phyloP scores from a whole-genome alignment of 2,329 filamentous ascomycete genomes.

The Cordyceps farinosa region DNA sequence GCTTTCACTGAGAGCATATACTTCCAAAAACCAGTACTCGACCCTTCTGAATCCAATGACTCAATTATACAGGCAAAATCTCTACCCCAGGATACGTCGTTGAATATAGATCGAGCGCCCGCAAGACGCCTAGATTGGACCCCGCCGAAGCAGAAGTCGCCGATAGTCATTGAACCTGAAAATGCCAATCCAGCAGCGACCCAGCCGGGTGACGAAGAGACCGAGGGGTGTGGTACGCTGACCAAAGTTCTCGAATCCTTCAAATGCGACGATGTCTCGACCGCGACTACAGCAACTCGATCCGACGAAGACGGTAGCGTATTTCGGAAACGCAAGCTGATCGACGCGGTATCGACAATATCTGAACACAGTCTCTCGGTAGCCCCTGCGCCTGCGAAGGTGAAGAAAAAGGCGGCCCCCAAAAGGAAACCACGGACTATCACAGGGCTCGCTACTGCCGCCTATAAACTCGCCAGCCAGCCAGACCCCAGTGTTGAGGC shows the following conservation, averaged over 20 bases:
- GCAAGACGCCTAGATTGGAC: conserved; percentile 64
- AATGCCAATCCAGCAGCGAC: conserved; percentile 25
- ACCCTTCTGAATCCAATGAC: neutral
- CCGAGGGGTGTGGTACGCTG: conserved; percentile 35
- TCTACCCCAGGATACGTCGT: conserved; percentile 27
- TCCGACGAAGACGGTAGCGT: conserved; percentile 31
- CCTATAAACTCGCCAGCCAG: conserved; percentile 47
- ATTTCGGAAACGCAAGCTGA: conserved; percentile 54
- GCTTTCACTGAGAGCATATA: neutral
- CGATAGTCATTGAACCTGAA: conserved; percentile 29
- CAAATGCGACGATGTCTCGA: conserved; percentile 31
- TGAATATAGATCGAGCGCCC: conserved; percentile 47
- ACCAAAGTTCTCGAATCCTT: conserved; percentile 42
- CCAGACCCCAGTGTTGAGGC: conserved; percentile 26
- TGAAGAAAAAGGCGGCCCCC: conserved; percentile 50
- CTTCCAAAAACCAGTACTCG: neutral
- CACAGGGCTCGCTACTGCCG: conserved; percentile 71
- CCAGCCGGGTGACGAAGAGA: neutral
- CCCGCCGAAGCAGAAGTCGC: conserved; percentile 48
- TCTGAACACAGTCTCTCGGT: conserved; percentile 18
- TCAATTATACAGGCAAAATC: too few relatives aligned
- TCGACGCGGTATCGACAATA: conserved; percentile 45
- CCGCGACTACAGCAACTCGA: conserved; percentile 18
- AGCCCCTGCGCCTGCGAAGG: conserved; percentile 27
- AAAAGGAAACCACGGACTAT: conserved; percentile 72